A percentile compares a stretch with the other conserved stretches of the same genome.
phyloP scores from a whole-genome alignment of 2,329 filamentous ascomycete genomes.

The Aureobasidium subglaciale region DNA sequence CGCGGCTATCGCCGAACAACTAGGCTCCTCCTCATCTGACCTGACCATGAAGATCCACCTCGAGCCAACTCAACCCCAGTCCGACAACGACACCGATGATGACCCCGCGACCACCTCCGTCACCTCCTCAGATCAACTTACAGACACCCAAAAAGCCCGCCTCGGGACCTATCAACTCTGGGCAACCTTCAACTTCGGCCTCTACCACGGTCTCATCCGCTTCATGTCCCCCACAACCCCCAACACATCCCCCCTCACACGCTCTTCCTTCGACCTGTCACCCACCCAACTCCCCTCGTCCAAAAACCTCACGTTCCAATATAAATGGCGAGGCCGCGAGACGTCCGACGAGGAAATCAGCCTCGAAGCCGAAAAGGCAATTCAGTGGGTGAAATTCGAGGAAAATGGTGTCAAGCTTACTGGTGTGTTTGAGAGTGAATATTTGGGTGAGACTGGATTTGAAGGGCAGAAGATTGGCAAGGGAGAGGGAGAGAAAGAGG shows the following conservation, averaged over 20 bases:
- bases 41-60: neutral
- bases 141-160: neutral
- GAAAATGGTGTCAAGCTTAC: neutral
- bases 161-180: slow-evolving; percentile 3
- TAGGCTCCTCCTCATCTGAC: neutral
- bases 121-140: neutral
- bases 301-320: slow-evolving; percentile 10
- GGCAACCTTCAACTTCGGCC: slow-evolving; percentile 4
- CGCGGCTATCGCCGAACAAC: neutral
- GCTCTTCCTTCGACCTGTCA: neutral
- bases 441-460: slow-evolving; percentile 1
- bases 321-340: slow-evolving; percentile 9
- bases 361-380: neutral
- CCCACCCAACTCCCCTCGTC: neutral
- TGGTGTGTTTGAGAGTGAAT: slow-evolving; percentile 8
- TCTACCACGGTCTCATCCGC: slow-evolving; percentile 3
- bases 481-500: neutral
- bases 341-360: neutral
- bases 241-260: neutral
- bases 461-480: neutral
- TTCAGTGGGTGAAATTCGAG: slow-evolving; percentile 4
- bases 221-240: slow-evolving; percentile 3
- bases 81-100: slow-evolving; percentile 9
- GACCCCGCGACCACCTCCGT: too few relatives aligned
- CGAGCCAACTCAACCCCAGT: neutral